phyloP scores from a whole-genome alignment of 2,329 filamentous ascomycete species.

The Malbranchea zuffiana region DNA sequence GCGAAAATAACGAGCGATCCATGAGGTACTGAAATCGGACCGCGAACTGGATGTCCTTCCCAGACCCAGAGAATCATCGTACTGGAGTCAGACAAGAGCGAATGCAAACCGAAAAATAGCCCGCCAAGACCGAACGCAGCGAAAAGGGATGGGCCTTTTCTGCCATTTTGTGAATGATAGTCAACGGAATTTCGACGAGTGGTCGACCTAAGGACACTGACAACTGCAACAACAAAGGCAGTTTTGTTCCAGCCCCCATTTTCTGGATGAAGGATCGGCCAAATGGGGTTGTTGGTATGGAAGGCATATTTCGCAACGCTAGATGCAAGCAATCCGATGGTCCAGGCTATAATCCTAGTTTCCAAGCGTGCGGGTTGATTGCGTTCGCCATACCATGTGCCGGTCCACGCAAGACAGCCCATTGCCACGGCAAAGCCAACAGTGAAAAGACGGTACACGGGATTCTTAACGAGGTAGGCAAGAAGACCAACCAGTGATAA shows the following conservation, averaged over 20 bases:
- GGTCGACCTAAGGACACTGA: conserved; percentile 67
- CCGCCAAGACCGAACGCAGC: conserved; percentile 71
- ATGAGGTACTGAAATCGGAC: conserved; percentile 79
- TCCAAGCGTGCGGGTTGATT: conserved; percentile 66
- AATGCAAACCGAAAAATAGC: conserved; percentile 80
- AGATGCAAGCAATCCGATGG: conserved; percentile 71
- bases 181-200: conserved; percentile 49
- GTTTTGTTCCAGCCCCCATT: conserved; percentile 91
- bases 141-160: conserved; percentile 56
- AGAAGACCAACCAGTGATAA: conserved; percentile 67
- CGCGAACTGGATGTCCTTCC: conserved; percentile 87
- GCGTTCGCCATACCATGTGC: conserved; percentile 68
- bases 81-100: conserved; percentile 87
- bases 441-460: conserved; percentile 64
- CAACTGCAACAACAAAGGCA: conserved; percentile 62
- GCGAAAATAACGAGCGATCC: conserved; percentile 74
- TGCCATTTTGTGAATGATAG: conserved; percentile 42
- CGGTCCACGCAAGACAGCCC: conserved; percentile 73
- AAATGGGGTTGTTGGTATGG: conserved; percentile 90
- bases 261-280: conserved; percentile 80
- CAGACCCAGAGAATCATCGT: conserved; percentile 99
- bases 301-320: conserved; percentile 86
- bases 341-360: conserved; percentile 67
- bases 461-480: conserved; percentile 64
- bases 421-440: conserved; percentile 72